Percentiles rank a stretch among this genome's conserved stretches.
Evolutionary conservation across 1,284 basidiomycete species (phyloP).

Genomic region (Puccinia hordei): DNA sequence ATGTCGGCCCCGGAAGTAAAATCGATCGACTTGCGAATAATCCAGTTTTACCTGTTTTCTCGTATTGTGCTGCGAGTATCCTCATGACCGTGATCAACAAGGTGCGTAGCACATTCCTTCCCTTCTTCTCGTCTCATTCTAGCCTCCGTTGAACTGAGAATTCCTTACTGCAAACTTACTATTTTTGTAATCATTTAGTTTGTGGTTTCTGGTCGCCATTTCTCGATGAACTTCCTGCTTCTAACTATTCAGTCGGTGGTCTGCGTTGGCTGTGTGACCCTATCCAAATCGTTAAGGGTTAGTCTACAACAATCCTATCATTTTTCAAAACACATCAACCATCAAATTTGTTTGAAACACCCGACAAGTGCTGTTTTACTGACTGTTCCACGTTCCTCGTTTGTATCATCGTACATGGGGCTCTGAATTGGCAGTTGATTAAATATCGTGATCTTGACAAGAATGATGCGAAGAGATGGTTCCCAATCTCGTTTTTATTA

Average conservation of each 20-base stretch:
- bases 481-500: conserved; percentile 87
- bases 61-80: conserved; percentile 92
- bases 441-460: conserved; percentile 82
- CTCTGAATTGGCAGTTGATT: conserved; percentile 65
- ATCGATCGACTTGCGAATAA: conserved; percentile 44
- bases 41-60: conserved; percentile 74
- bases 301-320: not conserved
- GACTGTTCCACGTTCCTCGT: conserved; percentile 53
- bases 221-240: conserved; percentile 96
- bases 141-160: conserved; percentile 32
- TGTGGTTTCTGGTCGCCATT: conserved; percentile 87
- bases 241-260: conserved; percentile 79
- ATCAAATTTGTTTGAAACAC: not conserved
- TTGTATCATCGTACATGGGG: conserved; percentile 80
- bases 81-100: conserved; percentile 99
- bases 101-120: conserved; percentile 62
- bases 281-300: conserved; percentile 18
- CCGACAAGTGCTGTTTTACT: not conserved
- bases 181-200: conserved; percentile 65
- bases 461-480: conserved; percentile 87
- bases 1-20: conserved; percentile 36
- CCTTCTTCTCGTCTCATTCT: conserved; percentile 47
- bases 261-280: conserved; percentile 45
- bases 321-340: not conserved
- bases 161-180: not conserved